phyloP scores from a whole-genome alignment of 805 yeast species.

The Lipomyces starkeyi region DNA sequence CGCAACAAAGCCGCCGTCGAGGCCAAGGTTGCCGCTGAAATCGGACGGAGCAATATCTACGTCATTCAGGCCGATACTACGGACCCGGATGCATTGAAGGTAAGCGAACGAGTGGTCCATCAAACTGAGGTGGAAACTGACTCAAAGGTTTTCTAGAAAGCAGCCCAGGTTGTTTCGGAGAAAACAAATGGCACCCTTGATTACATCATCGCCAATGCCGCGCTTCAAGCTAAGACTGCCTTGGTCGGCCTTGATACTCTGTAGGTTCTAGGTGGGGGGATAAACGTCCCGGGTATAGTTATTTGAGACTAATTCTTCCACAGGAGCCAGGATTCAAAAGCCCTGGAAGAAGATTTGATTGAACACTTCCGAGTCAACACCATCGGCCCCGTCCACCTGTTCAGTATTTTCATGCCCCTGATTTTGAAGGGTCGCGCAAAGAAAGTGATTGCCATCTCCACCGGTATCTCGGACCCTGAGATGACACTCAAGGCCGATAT shows the following conservation, averaged over 20 bases:
- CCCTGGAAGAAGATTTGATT: background rate
- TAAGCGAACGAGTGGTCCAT: too few species aligned
- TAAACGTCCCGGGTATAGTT: too few species aligned
- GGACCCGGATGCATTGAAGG: too few species aligned
- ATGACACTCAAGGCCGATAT: background rate
- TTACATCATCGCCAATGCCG: background rate
- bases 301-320: too few species aligned
- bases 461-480: background rate
- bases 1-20: background rate
- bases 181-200: background rate
- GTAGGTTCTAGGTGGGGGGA: too few species aligned
- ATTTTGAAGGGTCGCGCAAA: background rate
- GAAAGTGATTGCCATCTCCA: slow-evolving; percentile 2
- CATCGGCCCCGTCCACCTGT: background rate
- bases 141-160: background rate
- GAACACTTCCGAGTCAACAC: background rate
- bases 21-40: background rate
- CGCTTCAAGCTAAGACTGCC: background rate
- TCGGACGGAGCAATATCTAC: background rate
- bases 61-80: background rate
- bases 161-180: background rate
- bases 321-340: too few species aligned
- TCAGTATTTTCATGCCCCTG: background rate
- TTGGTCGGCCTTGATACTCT: too few species aligned
- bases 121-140: background rate